Evolutionary conservation across 2,329 filamentous ascomycete species (phyloP).

Genomic region (Septoria linicola): DNA sequence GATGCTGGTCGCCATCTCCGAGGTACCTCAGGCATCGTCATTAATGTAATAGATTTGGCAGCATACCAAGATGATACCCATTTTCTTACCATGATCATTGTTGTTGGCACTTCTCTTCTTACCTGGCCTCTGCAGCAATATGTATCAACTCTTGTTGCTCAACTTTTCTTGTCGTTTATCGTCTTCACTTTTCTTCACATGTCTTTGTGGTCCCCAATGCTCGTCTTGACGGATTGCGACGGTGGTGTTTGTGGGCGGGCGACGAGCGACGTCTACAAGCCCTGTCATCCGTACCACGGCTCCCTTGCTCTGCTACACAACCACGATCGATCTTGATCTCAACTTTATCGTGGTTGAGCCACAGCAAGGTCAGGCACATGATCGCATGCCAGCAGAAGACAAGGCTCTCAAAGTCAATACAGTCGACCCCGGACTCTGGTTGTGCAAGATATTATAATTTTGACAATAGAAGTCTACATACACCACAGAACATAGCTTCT

Average conservation of each 20-base stretch:
- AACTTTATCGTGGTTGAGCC: not conserved
- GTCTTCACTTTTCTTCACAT: not conserved
- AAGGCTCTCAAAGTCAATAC: too few relatives aligned
- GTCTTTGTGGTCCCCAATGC: too few relatives aligned
- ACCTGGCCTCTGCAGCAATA: not conserved
- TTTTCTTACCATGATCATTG: not conserved
- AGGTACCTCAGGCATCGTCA: not conserved
- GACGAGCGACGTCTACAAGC: not conserved
- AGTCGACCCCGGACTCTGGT: too few relatives aligned
- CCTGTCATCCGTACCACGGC: not conserved
- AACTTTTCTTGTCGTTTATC: not conserved
- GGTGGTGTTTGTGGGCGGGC: too few relatives aligned
- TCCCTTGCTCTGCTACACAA: not conserved
- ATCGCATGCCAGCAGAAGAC: too few relatives aligned
- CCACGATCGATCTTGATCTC: not conserved
- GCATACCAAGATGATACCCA: not conserved
- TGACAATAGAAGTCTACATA: too few relatives aligned
- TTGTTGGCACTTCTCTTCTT: not conserved
- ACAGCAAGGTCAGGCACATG: too few relatives aligned
- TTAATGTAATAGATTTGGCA: conserved; percentile 7
- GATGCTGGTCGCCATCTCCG: not conserved
- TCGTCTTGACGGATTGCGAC: too few relatives aligned
- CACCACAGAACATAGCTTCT: too few relatives aligned
- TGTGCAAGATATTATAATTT: too few relatives aligned
- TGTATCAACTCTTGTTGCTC: not conserved